Base-by-base conservation (phyloP, 257 asterid species). In the Solanum corneliomulleri region DNA sequence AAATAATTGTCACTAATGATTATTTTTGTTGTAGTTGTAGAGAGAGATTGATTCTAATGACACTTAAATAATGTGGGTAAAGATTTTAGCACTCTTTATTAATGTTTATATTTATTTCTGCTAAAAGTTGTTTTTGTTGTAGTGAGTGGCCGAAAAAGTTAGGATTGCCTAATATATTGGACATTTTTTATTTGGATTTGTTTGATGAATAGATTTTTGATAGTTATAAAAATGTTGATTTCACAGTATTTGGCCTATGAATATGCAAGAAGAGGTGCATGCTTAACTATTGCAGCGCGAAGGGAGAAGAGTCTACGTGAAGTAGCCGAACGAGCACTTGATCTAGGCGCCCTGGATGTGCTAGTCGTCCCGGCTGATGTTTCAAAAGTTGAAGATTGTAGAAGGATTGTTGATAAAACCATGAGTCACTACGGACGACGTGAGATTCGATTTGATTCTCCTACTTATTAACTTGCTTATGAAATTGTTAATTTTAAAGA, bases 211-310 rank as follows among this genome's bases (percentile, higher is more conserved):
- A 15, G 27, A 27, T 10, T 27, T 29, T 27, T 27, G 66, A 78
- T 78, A 78, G 66, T 0, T 78, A 47, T 3, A 29, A 16, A 80
- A 10, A 29, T 29, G 45, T 18, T 49, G 20, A 81, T 49, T 81
- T 81, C 4, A 11, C 29, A 96, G 96, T 92, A 95, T 89, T 62
- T 95, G 44, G 98, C 98, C 1, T 96, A 94, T 64, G 98, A 95
- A 92, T 96, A 95, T 45, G 99, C 94, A 20, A 92, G 84, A 68
- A 89, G 94, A 88, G 98, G 98, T 37, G 98, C 98, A 9, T 93
- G 87, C 66, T 89, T 96, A 86, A 96, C 92, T 0, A 92, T 95
- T 20, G 96, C 95, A 3, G 98, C 98, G 6, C 89, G 99, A 88
- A 92, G 98, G 85, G 95, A 90, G 80, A 89, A 88, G 15, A 90